Evolutionary conservation across 441 rosid genomes (phyloP).

Genomic region (Eugenia klotzschiana): DNA sequence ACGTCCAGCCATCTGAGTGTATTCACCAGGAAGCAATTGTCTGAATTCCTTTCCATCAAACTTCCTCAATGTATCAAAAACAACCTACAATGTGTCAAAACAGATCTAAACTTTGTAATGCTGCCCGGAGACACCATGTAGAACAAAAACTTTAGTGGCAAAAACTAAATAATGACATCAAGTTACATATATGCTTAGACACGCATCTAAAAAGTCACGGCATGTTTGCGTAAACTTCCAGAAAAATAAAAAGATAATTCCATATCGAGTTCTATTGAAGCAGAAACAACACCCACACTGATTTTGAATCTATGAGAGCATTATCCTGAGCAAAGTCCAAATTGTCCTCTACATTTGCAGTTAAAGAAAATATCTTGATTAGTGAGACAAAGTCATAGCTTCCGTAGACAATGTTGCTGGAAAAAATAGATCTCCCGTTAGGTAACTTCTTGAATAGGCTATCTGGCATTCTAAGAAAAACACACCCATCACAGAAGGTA

Average conservation of each 20-base stretch:
- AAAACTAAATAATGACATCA: neutral
- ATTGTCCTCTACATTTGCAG: neutral
- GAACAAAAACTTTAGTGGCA: neutral
- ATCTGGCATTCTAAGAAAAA: neutral
- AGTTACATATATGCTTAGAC: neutral
- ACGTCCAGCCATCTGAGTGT: constrained; percentile 99
- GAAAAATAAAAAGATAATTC: neutral
- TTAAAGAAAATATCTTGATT: neutral
- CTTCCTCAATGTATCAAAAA: constrained; percentile 87
- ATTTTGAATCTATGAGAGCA: neutral
- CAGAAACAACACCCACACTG: neutral
- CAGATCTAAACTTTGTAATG: neutral
- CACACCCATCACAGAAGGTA: neutral
- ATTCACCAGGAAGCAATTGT: constrained; percentile 86
- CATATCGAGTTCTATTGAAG: neutral
- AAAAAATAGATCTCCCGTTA: neutral
- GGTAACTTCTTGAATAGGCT: neutral
- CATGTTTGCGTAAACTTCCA: neutral
- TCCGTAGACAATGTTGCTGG: neutral
- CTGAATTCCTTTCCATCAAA: constrained; percentile 94
- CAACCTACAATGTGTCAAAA: constrained; percentile 39
- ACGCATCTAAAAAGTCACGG: neutral
- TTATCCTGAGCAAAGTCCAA: neutral
- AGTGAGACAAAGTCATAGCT: neutral
- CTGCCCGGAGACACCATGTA: neutral